phyloP scores from a whole-genome alignment of 1,284 basidiomycete species.

The Cutaneotrichosporon cavernicola region DNA sequence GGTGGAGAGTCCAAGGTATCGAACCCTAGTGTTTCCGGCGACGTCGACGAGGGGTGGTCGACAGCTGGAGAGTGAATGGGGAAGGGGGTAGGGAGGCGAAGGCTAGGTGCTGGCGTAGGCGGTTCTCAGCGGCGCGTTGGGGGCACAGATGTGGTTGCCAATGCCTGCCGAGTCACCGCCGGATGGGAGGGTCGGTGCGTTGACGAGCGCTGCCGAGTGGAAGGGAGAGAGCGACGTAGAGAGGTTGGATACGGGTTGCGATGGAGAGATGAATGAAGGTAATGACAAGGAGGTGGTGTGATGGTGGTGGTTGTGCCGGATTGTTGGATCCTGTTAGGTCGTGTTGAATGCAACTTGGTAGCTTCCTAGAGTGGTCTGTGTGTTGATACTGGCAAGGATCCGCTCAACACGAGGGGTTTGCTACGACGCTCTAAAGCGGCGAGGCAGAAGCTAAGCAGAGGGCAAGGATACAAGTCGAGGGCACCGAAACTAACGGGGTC shows the following conservation, averaged over 20 bases:
- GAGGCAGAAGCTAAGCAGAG: background rate
- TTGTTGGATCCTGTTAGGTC: background rate
- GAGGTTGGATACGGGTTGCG: background rate
- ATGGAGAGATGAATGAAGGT: background rate
- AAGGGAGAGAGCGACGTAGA: background rate
- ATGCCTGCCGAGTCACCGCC: constrained; percentile 13
- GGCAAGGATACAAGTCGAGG: background rate
- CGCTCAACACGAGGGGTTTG: background rate
- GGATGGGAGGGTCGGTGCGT: constrained; percentile 1
- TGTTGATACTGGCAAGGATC: background rate
- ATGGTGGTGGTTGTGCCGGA: background rate
- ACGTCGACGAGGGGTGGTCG: background rate
- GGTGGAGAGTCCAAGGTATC: background rate
- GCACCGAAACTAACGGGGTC: background rate
- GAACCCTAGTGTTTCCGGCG: background rate
- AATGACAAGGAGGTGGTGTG: background rate
- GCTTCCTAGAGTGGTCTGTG: background rate
- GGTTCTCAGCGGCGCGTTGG: constrained; percentile 5
- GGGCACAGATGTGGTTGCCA: constrained; percentile 8
- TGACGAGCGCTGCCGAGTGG: background rate
- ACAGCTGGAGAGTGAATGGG: background rate
- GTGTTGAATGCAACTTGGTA: background rate
- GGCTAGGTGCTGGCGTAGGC: background rate
- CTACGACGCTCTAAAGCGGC: background rate
- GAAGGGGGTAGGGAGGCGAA: background rate